phyloP scores from a whole-genome alignment of 441 rosid genomes.

The Aleurites moluccanus region DNA sequence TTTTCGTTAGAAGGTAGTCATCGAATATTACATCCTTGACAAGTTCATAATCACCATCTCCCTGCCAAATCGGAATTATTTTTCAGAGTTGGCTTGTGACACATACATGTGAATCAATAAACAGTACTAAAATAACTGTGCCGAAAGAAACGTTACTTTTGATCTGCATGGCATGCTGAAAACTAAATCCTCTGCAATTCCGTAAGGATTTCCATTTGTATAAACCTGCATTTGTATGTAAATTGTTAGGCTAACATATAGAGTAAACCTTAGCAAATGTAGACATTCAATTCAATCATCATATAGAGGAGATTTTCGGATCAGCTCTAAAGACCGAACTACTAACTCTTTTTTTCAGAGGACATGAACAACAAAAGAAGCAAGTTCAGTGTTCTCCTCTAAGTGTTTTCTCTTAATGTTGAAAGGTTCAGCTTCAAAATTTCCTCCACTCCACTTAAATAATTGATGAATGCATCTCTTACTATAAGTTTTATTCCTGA shows the following conservation, averaged over 20 bases:
- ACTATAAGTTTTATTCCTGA: neutral
- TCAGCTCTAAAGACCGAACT: neutral
- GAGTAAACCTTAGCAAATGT: neutral
- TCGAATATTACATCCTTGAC: conserved; percentile 80
- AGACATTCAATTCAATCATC: neutral
- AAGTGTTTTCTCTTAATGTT: neutral
- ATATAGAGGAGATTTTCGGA: neutral
- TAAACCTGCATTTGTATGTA: conserved; percentile 57
- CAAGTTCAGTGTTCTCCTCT: neutral
- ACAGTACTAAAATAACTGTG: neutral
- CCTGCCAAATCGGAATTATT: conserved; percentile 41
- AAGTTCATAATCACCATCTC: conserved; percentile 93
- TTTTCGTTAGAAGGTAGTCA: conserved; percentile 71
- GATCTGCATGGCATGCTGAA: conserved; percentile 99
- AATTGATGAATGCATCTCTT: neutral
- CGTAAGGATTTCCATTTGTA: conserved; percentile 83
- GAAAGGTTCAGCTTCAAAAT: neutral
- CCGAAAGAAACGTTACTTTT: conserved; percentile 43
- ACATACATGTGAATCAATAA: neutral
- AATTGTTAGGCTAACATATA: conserved; percentile 14
- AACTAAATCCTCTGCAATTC: conserved; percentile 76
- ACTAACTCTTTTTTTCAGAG: neutral
- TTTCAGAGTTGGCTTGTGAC: neutral
- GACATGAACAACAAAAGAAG: neutral
- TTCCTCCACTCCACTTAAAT: neutral